Percentiles rank a stretch among this genome's conserved stretches.
phyloP scores from a whole-genome alignment of 2,329 filamentous ascomycete species.

The Westerdykella aurantiaca region DNA sequence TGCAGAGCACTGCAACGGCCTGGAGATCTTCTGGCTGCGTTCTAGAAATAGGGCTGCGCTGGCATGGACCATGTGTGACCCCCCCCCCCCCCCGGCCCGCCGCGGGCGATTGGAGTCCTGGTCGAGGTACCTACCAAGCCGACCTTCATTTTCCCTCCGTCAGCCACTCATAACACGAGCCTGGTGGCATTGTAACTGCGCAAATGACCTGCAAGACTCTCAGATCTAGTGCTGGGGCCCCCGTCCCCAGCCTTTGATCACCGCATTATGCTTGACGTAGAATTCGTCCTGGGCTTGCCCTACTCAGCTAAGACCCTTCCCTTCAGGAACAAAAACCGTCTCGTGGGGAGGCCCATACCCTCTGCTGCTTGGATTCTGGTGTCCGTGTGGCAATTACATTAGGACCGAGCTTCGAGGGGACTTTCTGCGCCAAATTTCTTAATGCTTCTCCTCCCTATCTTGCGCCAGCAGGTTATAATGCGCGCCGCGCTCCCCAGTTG shows the following conservation, averaged over 20 bases:
- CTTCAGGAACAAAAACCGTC: slow-evolving; percentile 41
- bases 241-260: slow-evolving; percentile 38
- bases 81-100: slow-evolving; percentile 9
- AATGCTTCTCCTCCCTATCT: slow-evolving; percentile 36
- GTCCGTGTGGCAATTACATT: slow-evolving; percentile 41
- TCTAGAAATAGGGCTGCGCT: slow-evolving; percentile 39
- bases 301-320: slow-evolving; percentile 38
- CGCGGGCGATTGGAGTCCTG: slow-evolving; percentile 23
- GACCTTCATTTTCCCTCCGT: slow-evolving; percentile 34
- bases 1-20: slow-evolving; percentile 36
- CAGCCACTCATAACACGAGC: slow-evolving; percentile 39
- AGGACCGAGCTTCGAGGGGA: slow-evolving; percentile 36
- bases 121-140: slow-evolving; percentile 26
- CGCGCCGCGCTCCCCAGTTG: slow-evolving; percentile 29
- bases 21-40: slow-evolving; percentile 39
- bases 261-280: slow-evolving; percentile 43
- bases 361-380: slow-evolving; percentile 36
- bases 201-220: slow-evolving; percentile 32
- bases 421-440: slow-evolving; percentile 34
- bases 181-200: slow-evolving; percentile 32
- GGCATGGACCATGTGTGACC: slow-evolving; percentile 22
- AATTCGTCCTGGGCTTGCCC: slow-evolving; percentile 39
- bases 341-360: slow-evolving; percentile 37
- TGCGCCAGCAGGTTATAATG: slow-evolving; percentile 37
- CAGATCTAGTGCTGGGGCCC: slow-evolving; percentile 35